Evolutionary conservation across 1,284 basidiomycete species (phyloP), one percentile per base, ranked within the genome.

Genomic region (Fomitopsis betulina): DNA sequence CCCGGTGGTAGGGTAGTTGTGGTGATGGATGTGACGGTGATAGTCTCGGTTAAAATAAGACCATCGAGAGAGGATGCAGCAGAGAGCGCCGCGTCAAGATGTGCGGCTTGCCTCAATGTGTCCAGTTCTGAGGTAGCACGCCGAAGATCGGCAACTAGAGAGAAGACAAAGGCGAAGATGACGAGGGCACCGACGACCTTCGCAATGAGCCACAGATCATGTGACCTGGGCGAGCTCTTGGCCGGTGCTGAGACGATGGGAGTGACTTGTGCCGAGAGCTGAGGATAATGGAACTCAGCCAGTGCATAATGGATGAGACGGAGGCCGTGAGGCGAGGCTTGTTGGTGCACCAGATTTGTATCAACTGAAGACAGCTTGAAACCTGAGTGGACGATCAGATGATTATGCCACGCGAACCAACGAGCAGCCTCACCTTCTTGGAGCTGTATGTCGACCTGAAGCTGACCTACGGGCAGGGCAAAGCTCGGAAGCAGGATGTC

Each of bases 401-500:
- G 19, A 3, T 19, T 6, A 38, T 42, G 21, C 35, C 12, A 27
- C 43, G 32, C 40, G 30, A 30, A 57, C 9, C 5, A 37, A 23
- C 32, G 3, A 50, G 19, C 23, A 5, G 8, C 67, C 79, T 60
- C 68, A 87, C 87, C 85, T 65, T 75, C 66, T 60, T 75, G 70
- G 32, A 70, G 68, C 56, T 84, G 82, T 47, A 92, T 68, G 37
- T 76, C 75, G 5, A 89, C 85, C 64, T 87, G 83, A 59, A 90
- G 72, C 63, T 78, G 76, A 35, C 84, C 85, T 49, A 92, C 75
- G 12, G 86, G 82, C 23, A 89, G 70, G 6, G 81, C 71, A 67
- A 92, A 92, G 17, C 82, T 82, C 4, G 89, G 89, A 49, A 92
- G 68, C 51, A 89, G 72, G 21, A 90, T 70, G 60, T 81, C 71